Percentiles rank a stretch among this genome's conserved stretches.
phyloP scores from a whole-genome alignment of 2,329 filamentous ascomycete species.

The Pseudogymnoascus sp. region DNA sequence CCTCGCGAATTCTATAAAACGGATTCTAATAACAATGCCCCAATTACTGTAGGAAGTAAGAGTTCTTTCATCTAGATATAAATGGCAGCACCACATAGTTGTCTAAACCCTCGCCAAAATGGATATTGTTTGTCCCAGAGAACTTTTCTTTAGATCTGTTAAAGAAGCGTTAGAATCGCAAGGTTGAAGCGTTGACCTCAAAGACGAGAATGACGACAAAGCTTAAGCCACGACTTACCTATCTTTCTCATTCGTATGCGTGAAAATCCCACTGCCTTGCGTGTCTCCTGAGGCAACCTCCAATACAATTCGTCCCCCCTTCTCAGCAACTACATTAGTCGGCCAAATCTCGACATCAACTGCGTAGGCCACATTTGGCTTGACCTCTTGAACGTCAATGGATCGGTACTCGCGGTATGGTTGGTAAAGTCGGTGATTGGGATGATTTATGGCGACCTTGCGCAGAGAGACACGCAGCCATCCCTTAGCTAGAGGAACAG shows the following conservation, averaged over 20 bases:
- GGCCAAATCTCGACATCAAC: slow-evolving; percentile 61
- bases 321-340: slow-evolving; percentile 50
- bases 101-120: slow-evolving; percentile 39
- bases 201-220: neutral
- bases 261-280: slow-evolving; percentile 51
- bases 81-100: slow-evolving; percentile 48
- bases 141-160: slow-evolving; percentile 27
- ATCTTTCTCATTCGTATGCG: slow-evolving; percentile 44
- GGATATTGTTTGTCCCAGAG: slow-evolving; percentile 43
- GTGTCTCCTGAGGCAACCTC: slow-evolving; percentile 52
- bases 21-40: no score
- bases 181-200: no score
- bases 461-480: slow-evolving; percentile 55
- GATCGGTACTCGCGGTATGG: slow-evolving; percentile 53
- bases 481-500: slow-evolving; percentile 55
- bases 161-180: neutral
- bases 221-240: slow-evolving; percentile 28
- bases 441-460: slow-evolving; percentile 44
- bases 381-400: slow-evolving; percentile 48
- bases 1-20: no score
- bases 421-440: slow-evolving; percentile 45
- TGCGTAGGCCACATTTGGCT: slow-evolving; percentile 46
- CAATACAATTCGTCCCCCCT: slow-evolving; percentile 47
- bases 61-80: slow-evolving; percentile 41
- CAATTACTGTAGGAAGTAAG: no score